Evolutionary conservation across 2,329 filamentous ascomycete genomes (phyloP), one percentile per base, ranked within the genome.

Genomic region (Orbilia blumenaviensis): DNA sequence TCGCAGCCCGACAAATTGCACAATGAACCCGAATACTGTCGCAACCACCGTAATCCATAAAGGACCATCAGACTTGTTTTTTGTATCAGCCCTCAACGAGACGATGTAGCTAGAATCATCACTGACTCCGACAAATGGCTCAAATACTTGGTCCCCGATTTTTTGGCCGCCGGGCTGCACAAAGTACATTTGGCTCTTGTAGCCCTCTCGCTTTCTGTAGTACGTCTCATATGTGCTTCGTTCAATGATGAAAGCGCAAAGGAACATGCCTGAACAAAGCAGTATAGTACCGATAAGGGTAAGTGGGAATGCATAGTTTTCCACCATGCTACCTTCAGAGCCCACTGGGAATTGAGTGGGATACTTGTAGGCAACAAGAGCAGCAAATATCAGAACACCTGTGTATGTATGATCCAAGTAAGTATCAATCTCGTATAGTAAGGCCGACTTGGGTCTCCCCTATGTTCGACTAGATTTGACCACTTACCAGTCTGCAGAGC

Each of bases 91-190:
- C 34, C 32, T 64, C 2, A 32, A 41, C 3, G 66, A 78, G 5
- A 48, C 73, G 18, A 76, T 61, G n/a, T 72, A 56, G 0, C 10
- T 38, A 12, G 25, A 1, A 16, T 54, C 29, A 1, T 21, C 7
- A 3, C 34, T 50, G 4, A 18, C 29, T 7, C 41, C 54, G 16
- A 74, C 60, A 50, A 73, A 79, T 2, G 77, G 61, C 3, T 41
- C 67, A 16, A 78, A 79, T 3, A 74, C 68, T 42, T 79, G 78
- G 27, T 78, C 78, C 2, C 68, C 77, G 36, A 78, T 75, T 3
- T 41, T 75, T 56, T 78, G 69, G 8, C 77, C 73, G 2, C 77
- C 78, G 3, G 71, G 61, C 25, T 79, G 78, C 2, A 79, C 32
- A 77, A 78, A 78, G 36, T 62, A 75, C 42, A 75, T 75, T n/a